phyloP scores from a whole-genome alignment of 768 basidiomycete genomes.

The Kwoniella sp. region DNA sequence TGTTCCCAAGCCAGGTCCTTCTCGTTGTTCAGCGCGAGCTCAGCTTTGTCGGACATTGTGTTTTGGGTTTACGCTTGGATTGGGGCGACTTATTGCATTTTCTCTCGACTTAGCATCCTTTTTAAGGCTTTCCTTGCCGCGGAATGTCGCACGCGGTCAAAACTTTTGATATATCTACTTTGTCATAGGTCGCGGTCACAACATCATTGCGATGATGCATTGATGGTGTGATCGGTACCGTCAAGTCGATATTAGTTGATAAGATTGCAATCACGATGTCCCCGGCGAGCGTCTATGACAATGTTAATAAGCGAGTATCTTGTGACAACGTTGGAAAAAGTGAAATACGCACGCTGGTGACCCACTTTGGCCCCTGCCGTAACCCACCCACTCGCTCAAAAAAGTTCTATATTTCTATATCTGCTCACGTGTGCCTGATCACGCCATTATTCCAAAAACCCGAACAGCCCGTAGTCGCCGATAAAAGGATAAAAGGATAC shows the following conservation, averaged over 20 bases:
- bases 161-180: not conserved
- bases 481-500: not conserved
- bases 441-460: not conserved
- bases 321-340: not conserved
- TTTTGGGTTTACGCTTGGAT: not conserved
- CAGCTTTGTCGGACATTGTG: conserved; percentile 14
- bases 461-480: not conserved
- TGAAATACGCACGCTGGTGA: too few species aligned
- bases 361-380: too few species aligned
- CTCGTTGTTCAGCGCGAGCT: conserved; percentile 1
- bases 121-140: not conserved
- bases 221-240: conserved; percentile 12
- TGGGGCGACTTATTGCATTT: too few species aligned
- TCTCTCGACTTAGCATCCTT: too few species aligned
- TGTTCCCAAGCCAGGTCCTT: conserved; percentile 10
- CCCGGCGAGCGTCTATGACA: too few species aligned
- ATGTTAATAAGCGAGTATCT: not conserved
- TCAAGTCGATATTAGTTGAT: not conserved
- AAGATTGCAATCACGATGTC: not conserved
- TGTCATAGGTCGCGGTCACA: conserved; percentile 16
- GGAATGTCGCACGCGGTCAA: not conserved
- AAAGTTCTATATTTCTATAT: too few species aligned
- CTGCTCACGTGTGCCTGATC: not conserved
- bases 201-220: not conserved
- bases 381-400: too few species aligned